phyloP scores from a whole-genome alignment of 2,329 filamentous ascomycete genomes.

The Talaromyces sp. region DNA sequence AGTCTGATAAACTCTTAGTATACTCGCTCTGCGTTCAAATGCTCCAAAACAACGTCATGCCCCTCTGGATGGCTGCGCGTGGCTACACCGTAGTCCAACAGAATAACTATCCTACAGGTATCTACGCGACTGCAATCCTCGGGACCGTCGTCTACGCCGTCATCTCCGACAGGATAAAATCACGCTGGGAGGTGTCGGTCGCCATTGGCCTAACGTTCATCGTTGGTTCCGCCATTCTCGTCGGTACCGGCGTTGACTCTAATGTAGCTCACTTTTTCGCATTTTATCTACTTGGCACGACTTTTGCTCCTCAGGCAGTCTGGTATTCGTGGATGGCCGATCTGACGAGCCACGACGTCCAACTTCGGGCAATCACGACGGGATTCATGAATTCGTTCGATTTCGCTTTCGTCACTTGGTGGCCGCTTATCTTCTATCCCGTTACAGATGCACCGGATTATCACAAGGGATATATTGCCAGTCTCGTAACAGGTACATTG shows the following conservation, averaged over 20 bases:
- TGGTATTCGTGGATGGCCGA: slow-evolving; percentile 49
- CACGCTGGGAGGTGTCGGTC: slow-evolving; percentile 43
- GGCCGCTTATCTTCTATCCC: slow-evolving; percentile 39
- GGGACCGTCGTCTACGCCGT: slow-evolving; percentile 40
- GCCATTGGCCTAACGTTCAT: slow-evolving; percentile 42
- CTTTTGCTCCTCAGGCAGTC: slow-evolving; percentile 43
- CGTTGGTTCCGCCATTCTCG: slow-evolving; percentile 36
- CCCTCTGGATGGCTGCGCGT: slow-evolving; percentile 42
- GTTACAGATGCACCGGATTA: slow-evolving; percentile 40
- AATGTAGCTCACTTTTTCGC: slow-evolving; percentile 41
- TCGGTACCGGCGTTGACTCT: slow-evolving; percentile 22
- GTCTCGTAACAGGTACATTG: slow-evolving; percentile 34
- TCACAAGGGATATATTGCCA: slow-evolving; percentile 38
- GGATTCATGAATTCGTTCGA: slow-evolving; percentile 44
- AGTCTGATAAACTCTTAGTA: slow-evolving; percentile 20
- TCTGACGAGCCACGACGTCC: slow-evolving; percentile 31
- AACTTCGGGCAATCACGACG: slow-evolving; percentile 43
- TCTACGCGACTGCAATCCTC: slow-evolving; percentile 41
- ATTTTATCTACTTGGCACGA: slow-evolving; percentile 43
- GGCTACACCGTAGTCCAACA: slow-evolving; percentile 43
- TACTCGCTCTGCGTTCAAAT: slow-evolving; percentile 44
- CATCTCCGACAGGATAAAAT: slow-evolving; percentile 40
- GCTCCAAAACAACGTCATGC: slow-evolving; percentile 43
- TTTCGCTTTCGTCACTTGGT: slow-evolving; percentile 42
- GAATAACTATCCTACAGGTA: slow-evolving; percentile 43